phyloP scores from a whole-genome alignment of 2,329 filamentous ascomycete genomes.

The Botrytis aclada region DNA sequence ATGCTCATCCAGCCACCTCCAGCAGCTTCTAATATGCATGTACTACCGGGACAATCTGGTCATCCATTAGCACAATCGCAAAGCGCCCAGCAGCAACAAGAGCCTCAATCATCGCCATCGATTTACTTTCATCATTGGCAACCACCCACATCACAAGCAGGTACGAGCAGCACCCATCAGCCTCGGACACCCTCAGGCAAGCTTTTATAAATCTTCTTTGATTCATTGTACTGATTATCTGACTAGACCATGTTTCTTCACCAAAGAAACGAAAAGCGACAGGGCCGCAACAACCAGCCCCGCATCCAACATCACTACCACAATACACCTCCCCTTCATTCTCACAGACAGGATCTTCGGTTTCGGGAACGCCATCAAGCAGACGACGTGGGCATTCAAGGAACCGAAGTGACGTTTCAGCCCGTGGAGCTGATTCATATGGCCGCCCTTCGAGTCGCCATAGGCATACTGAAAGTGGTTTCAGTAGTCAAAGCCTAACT shows the following conservation, averaged over 20 bases:
- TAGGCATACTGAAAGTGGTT: constrained; percentile 34
- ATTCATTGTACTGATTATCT: constrained; percentile 38
- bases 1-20: constrained; percentile 41
- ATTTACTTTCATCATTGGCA: constrained; percentile 95
- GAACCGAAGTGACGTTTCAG: constrained; percentile 60
- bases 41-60: constrained; percentile 44
- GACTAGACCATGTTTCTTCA: constrained; percentile 64
- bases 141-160: constrained; percentile 66
- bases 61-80: constrained; percentile 52
- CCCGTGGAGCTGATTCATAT: constrained; percentile 33
- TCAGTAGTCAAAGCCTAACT: constrained; percentile 26
- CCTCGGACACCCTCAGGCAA: constrained; percentile 73
- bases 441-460: constrained; percentile 44
- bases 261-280: constrained; percentile 82
- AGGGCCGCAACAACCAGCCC: constrained; percentile 49
- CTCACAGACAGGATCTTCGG: constrained; percentile 51
- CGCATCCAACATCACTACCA: constrained; percentile 46
- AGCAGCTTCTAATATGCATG: constrained; percentile 41
- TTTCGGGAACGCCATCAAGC: constrained; percentile 51
- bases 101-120: constrained; percentile 59
- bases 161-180: constrained; percentile 55
- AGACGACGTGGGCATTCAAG: constrained; percentile 60
- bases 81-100: constrained; percentile 53
- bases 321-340: constrained; percentile 54
- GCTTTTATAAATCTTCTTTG: constrained; percentile 45